Evolutionary conservation across 441 rosid genomes (phyloP).

Genomic region (Lepidium campestre): DNA sequence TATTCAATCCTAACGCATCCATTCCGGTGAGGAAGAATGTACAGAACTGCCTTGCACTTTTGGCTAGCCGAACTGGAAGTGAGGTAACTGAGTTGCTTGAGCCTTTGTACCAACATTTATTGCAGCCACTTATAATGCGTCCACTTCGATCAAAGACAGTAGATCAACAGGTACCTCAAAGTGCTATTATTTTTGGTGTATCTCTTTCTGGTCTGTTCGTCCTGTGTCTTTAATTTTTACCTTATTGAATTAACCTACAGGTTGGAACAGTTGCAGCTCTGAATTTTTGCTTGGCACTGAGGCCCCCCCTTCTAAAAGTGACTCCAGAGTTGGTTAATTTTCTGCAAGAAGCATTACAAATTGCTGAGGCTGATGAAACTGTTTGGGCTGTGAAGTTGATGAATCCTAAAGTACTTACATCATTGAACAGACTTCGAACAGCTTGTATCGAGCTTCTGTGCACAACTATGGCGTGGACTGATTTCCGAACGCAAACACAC

Average conservation of each 20-base stretch:
- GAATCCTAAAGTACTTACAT: slow-evolving; percentile 84
- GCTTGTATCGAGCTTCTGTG: slow-evolving; percentile 98
- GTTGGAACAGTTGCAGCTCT: slow-evolving; percentile 96
- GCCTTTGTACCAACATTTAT: slow-evolving; percentile 78
- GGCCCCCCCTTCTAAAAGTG: slow-evolving; percentile 98
- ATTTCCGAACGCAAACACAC: slow-evolving; percentile 83
- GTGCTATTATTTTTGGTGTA: slow-evolving; percentile 19
- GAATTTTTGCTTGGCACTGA: slow-evolving; percentile 93
- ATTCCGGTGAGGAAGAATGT: slow-evolving; percentile 90
- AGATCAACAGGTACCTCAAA: slow-evolving; percentile 81
- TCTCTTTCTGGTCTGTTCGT: slow-evolving; percentile 13
- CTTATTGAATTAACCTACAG: slow-evolving; percentile 37
- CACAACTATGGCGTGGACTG: slow-evolving; percentile 99
- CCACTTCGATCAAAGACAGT: slow-evolving; percentile 91
- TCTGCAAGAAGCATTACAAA: slow-evolving; percentile 98
- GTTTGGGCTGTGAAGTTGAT: slow-evolving; percentile 84
- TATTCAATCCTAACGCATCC: slow-evolving; percentile 91
- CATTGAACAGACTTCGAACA: slow-evolving; percentile 87
- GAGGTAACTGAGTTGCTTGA: slow-evolving; percentile 98
- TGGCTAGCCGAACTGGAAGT: slow-evolving; percentile 99
- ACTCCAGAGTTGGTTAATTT: slow-evolving; percentile 94
- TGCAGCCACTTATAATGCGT: slow-evolving; percentile 89
- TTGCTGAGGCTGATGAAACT: slow-evolving; percentile 97
- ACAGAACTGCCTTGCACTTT: slow-evolving; percentile 91
- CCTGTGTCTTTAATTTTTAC: slow-evolving; percentile 21